Percentiles rank a stretch among this genome's conserved stretches.
These are phyloP conservation scores for Talaromyces marneffei DNA, from an alignment of 2,329 filamentous ascomycete genomes.

Conservation along the genomic window DNA sequence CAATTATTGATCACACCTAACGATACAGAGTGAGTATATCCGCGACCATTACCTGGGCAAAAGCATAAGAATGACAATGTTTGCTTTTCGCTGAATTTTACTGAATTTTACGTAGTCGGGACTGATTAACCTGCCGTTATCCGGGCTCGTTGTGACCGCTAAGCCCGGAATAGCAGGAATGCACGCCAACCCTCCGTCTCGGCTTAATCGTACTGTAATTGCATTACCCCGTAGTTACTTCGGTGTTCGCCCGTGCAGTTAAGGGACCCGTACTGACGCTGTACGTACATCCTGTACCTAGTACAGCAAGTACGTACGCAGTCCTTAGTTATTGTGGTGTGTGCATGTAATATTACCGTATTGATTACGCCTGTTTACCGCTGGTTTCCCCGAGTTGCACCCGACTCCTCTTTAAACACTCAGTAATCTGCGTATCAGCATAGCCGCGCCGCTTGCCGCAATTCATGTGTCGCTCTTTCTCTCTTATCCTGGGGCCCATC, in stretches of 20 bases:
- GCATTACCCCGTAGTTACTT: background rate
- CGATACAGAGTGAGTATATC: background rate
- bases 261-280: no score
- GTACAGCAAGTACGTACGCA: background rate
- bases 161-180: background rate
- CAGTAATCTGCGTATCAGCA: background rate
- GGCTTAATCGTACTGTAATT: background rate
- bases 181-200: background rate
- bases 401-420: background rate
- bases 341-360: background rate
- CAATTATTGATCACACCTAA: background rate
- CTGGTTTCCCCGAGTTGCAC: background rate
- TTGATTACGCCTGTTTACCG: background rate
- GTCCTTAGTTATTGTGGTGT: background rate
- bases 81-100: background rate
- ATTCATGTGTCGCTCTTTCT: background rate
- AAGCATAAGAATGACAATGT: background rate
- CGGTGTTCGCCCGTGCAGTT: background rate
- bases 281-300: no score
- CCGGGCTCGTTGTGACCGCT: background rate
- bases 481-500: background rate
- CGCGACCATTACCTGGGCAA: background rate
- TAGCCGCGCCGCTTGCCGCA: constrained; percentile 2
- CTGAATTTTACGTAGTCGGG: no score
- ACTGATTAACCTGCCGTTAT: background rate